Percentiles rank a stretch among this genome's conserved stretches.
phyloP scores from a whole-genome alignment of 176 grass and related monocot species.

The Triticum monococcum region DNA sequence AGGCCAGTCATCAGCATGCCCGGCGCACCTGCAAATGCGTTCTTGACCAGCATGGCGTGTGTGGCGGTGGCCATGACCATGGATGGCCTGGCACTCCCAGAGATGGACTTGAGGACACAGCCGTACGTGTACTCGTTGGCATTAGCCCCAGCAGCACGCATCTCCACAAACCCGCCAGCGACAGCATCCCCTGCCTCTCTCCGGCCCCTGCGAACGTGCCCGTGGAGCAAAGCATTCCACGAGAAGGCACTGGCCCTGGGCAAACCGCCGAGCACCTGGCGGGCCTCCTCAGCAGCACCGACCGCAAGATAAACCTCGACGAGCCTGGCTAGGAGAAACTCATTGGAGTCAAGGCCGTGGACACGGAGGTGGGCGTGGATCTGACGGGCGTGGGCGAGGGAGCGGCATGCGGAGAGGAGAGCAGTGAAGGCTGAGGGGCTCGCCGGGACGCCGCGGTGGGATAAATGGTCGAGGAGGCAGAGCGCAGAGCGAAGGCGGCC shows the following conservation, averaged over 20 bases:
- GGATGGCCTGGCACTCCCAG: conserved; percentile 58
- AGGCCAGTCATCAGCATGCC: conserved; percentile 70
- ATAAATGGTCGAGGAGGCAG: conserved; percentile 75
- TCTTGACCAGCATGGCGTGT: conserved; percentile 77
- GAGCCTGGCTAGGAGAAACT: conserved; percentile 64
- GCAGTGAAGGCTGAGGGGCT: conserved; percentile 65
- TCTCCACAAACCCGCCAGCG: conserved; percentile 45
- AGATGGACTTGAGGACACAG: conserved; percentile 83
- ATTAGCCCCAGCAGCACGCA: conserved; percentile 53
- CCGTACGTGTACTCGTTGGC: conserved; percentile 79
- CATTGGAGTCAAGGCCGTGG: conserved; percentile 66
- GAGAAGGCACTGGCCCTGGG: conserved; percentile 45
- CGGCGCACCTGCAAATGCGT: conserved; percentile 50
- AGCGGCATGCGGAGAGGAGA: conserved; percentile 61
- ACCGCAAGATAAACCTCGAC: conserved; percentile 68
- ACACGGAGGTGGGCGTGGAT: conserved; percentile 69
- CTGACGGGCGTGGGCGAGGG: conserved; percentile 61
- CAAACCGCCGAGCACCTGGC: conserved; percentile 48
- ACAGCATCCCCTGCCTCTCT: conserved; percentile 46
- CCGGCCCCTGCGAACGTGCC: conserved; percentile 47
- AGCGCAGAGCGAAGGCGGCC: conserved; percentile 57
- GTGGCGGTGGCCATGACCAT: conserved; percentile 54
- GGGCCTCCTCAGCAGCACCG: conserved; percentile 57
- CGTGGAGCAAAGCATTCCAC: conserved; percentile 82
- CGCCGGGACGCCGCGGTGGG: conserved; percentile 71